Percentiles rank a stretch among this genome's conserved stretches.
Evolutionary conservation across 2,329 filamentous ascomycete species (phyloP).

Genomic region (Monosporascus sp.): DNA sequence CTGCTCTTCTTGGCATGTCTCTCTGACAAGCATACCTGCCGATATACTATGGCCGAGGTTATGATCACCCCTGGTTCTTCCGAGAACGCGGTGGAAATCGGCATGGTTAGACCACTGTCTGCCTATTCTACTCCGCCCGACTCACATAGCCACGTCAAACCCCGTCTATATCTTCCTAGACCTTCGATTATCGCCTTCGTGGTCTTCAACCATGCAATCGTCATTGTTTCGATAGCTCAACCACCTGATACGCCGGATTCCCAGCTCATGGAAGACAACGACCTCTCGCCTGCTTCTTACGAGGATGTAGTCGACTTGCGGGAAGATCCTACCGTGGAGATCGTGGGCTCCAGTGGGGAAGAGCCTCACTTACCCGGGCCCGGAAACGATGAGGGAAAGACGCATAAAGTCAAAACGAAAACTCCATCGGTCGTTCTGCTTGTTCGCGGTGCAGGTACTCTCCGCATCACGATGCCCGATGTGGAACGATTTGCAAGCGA

Average conservation of each 20-base stretch:
- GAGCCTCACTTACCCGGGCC: constrained; percentile 40
- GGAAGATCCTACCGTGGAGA: constrained; percentile 57
- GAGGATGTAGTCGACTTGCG: constrained; percentile 85
- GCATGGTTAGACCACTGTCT: constrained; percentile 63
- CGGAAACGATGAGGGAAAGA: constrained; percentile 42
- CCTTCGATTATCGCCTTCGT: constrained; percentile 78
- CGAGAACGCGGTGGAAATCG: constrained; percentile 43
- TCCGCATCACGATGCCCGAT: constrained; percentile 56
- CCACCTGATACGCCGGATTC: constrained; percentile 67
- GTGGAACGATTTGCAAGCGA: constrained; percentile 56
- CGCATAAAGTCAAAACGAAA: constrained; percentile 52
- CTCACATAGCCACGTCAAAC: constrained; percentile 38
- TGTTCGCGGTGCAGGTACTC: constrained; percentile 57
- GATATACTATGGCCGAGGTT: constrained; percentile 74
- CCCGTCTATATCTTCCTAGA: constrained; percentile 71
- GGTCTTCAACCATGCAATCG: constrained; percentile 71
- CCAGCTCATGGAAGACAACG: constrained; percentile 66
- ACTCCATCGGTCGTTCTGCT: constrained; percentile 59
- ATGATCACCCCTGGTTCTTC: constrained; percentile 49
- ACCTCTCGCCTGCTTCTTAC: constrained; percentile 61
- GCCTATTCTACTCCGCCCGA: constrained; percentile 55
- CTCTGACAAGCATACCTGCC: constrained; percentile 45
- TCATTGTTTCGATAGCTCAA: constrained; percentile 68
- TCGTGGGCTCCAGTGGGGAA: constrained; percentile 60
- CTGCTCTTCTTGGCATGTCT: constrained; percentile 59